Base-by-base conservation (phyloP, 2,329 filamentous ascomycete species). In the Colletotrichum tropicale region DNA sequence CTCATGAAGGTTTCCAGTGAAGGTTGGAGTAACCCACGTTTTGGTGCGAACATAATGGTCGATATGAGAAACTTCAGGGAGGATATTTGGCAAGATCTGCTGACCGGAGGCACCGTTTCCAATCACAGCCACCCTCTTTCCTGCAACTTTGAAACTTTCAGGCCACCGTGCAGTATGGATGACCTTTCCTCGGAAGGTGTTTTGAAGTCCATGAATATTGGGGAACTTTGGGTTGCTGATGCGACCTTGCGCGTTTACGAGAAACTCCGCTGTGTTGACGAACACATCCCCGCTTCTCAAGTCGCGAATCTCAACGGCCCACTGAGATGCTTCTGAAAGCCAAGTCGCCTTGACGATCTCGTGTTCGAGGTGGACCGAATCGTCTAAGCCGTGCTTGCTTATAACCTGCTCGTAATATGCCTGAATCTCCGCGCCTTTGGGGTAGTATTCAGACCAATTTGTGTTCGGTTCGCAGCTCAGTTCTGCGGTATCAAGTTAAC, bases 371-470 rank as follows among this genome's bases (percentile, higher is more conserved):
- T 56, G 52, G 21, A 56, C 21, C 12, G 52, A 56, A 56, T 56
- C 21, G 12, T 21, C 24, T 26, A 56, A 26, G 21, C 32, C 77
- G 30, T 68, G 72, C 24, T 70, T 67, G 1, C 52, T 18, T 6
- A 66, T 52, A 1, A 68, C 38, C 4, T 38, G 5, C 16, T 78
- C 76, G 26, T 77, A 79, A 66, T 79, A 79, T 13, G 48, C 60
- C 4, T 61, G 68, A 26, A 79, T 79, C 60, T 79, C 78, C 6
- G 70, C 68, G 34, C 78, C 77, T 1, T 52, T 52, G 13, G 78
- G 64, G 15, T 78, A 79, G 18, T 76, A 76, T 61, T 78, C 76
- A 0, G 74, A 73, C 78, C 78, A 79, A 9, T 71, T 52, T 2
- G 71, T 52, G 26, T 77, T 78, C 5, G 77, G 75, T n/a, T 60